Base-by-base conservation (phyloP, 1,284 basidiomycete genomes). In the Pseudozyma pruni region DNA sequence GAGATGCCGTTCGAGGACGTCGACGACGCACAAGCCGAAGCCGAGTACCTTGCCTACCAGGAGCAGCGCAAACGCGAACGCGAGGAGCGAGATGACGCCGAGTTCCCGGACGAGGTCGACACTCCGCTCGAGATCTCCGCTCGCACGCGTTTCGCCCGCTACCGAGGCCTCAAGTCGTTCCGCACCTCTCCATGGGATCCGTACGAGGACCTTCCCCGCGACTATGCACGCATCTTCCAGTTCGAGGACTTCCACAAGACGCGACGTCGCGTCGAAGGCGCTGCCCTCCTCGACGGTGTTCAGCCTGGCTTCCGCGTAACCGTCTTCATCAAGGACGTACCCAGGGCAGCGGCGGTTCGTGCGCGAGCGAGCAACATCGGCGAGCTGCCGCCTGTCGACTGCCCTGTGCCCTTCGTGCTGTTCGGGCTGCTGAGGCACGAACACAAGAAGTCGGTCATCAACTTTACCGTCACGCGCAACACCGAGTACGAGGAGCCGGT, bases 21-120 rank as follows among this genome's bases (percentile, higher is more conserved):
- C 10, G 62, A 63, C 32, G 74, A 81, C 67, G 91, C 90, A 70
- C 88, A 89, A 84, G 87, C 89, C 54, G 89, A 89, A 63, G 83
- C 89, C 32, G 85, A 86, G 64, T 75, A 86, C 34, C 74, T 64
- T 5, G 80, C 71, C 1, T 93, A 92, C 76, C 86, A 91, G 67
- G 91, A 92, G 76, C 86, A 92, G 14, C 90, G 92, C 73, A 85
- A 86, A 38, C 91, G 91, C 53, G 92, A 95, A 80, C 93, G 95
- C 81, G 88, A 89, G 60, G 84, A 84, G 66, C 80, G 59, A 8
- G 89, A 91, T 45, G 92, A 97, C 74, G 84, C 89, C 22, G 86
- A 88, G 19, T 98, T 98, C 84, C 96, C 95, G 0, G 95, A 99
- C 80, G 95, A 99, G 83, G 87, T 97, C n/a, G 95, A 98, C 76